Evolutionary conservation across 2,329 filamentous ascomycete genomes (phyloP).

Genomic region (Apiospora pterosperma): DNA sequence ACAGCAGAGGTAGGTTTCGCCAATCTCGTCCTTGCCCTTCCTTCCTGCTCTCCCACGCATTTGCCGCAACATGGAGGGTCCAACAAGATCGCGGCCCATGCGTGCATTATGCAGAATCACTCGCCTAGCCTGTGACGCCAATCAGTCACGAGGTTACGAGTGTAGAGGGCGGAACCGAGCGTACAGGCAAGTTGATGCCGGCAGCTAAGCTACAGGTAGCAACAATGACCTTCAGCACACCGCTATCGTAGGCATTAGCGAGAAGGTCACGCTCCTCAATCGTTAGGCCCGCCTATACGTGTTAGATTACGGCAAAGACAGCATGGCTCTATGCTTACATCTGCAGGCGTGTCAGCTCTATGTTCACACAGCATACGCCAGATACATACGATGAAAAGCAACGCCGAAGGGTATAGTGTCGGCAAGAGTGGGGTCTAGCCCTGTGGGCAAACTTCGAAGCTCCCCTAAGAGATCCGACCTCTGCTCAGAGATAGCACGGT

Average conservation of each 20-base stretch:
- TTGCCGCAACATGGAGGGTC: conserved; percentile 74
- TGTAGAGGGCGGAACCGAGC: conserved; percentile 7
- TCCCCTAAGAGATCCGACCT: conserved; percentile 64
- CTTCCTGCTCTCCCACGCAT: conserved; percentile 77
- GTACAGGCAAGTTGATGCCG: conserved; percentile 65
- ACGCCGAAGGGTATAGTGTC: conserved; percentile 65
- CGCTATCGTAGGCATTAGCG: conserved; percentile 66
- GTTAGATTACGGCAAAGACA: conserved; percentile 17
- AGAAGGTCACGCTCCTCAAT: conserved; percentile 73
- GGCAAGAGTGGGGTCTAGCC: conserved; percentile 62
- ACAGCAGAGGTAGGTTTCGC: conserved; percentile 76
- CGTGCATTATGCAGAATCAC: conserved; percentile 73
- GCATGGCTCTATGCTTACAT: conserved; percentile 29
- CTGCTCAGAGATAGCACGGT: conserved; percentile 48
- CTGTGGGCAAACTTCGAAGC: conserved; percentile 61
- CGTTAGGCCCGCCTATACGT: conserved; percentile 59
- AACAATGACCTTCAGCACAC: conserved; percentile 66
- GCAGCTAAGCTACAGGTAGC: conserved; percentile 79
- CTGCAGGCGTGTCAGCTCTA: conserved; percentile 22
- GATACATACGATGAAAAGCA: conserved; percentile 65
- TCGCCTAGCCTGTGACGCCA: conserved; percentile 48
- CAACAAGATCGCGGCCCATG: conserved; percentile 75
- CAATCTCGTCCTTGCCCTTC: conserved; percentile 74
- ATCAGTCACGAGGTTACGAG: background rate
- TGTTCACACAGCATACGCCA: background rate